Percentiles rank a stretch among this genome's conserved stretches.
These are phyloP conservation scores for Capronia americana DNA, from an alignment of 2,329 filamentous ascomycete genomes.

Conservation along the genomic window DNA sequence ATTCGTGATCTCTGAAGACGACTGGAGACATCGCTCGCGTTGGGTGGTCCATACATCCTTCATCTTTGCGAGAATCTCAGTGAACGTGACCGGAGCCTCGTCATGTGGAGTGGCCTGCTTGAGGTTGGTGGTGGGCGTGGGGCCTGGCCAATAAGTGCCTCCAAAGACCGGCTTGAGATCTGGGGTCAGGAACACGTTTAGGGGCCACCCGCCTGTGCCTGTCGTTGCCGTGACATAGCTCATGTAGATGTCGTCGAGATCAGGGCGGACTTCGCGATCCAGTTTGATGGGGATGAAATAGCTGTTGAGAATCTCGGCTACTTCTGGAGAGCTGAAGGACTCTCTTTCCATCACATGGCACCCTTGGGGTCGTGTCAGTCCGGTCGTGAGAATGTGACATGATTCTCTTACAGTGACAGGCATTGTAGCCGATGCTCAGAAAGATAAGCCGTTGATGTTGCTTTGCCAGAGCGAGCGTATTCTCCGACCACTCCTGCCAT, in stretches of 20 bases:
- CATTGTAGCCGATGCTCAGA: conserved; percentile 91
- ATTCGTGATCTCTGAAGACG: conserved; percentile 79
- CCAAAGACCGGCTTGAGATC: conserved; percentile 93
- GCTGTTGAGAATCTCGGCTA: conserved; percentile 82
- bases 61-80: conserved; percentile 82
- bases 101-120: conserved; percentile 46
- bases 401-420: conserved; percentile 79
- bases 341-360: conserved; percentile 92
- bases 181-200: conserved; percentile 96
- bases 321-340: conserved; percentile 82
- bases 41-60: conserved; percentile 78
- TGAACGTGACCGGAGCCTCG: conserved; percentile 74
- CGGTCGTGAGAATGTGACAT: background rate
- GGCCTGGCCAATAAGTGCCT: conserved; percentile 93
- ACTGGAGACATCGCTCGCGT: conserved; percentile 79
- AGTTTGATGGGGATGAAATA: conserved; percentile 90
- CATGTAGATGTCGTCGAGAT: conserved; percentile 96
- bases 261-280: conserved; percentile 90
- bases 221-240: conserved; percentile 96
- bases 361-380: conserved; percentile 56
- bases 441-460: conserved; percentile 88
- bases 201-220: conserved; percentile 87
- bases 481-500: conserved; percentile 87
- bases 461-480: conserved; percentile 77
- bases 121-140: conserved; percentile 60